Evolutionary conservation across 768 basidiomycete species (phyloP).

Genomic region (Termitomyces sp.): DNA sequence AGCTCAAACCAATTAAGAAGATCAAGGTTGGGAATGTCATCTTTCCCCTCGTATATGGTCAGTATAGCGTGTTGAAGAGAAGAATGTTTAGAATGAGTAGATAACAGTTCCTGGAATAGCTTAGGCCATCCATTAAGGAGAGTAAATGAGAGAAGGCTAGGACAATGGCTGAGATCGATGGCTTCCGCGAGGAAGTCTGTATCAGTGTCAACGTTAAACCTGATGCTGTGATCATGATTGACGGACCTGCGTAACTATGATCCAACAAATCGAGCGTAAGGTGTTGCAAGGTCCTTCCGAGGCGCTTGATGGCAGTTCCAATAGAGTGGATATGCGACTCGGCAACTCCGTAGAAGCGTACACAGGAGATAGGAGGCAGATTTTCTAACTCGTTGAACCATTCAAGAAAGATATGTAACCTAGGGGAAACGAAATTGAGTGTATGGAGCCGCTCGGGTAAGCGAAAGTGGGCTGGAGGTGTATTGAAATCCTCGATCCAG

Average conservation of each 20-base stretch:
- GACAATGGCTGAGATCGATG: constrained; percentile 9
- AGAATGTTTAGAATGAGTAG: constrained; percentile 2
- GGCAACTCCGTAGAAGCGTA: constrained; percentile 8
- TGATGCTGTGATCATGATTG: not conserved
- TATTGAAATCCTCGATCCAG: constrained; percentile 4
- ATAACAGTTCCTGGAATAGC: constrained; percentile 7
- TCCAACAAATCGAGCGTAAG: constrained; percentile 13
- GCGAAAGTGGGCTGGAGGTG: not conserved
- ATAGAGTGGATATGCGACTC: constrained; percentile 7
- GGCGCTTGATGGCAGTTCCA: constrained; percentile 1
- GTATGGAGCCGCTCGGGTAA: constrained; percentile 8
- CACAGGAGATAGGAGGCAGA: constrained; percentile 6
- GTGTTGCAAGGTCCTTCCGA: constrained; percentile 9
- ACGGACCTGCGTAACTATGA: constrained; percentile 6
- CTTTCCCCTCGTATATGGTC: constrained; percentile 11
- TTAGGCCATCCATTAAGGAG: constrained; percentile 14
- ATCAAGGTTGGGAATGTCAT: constrained; percentile 12
- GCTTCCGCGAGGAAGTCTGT: constrained; percentile 5
- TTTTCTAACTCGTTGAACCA: constrained; percentile 9
- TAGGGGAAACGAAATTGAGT: constrained; percentile 7
- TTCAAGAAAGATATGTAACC: constrained; percentile 8
- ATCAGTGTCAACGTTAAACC: not conserved
- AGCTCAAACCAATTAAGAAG: constrained; percentile 13
- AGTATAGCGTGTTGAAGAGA: constrained; percentile 4
- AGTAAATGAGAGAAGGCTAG: constrained; percentile 13